Evolutionary conservation across 208 protist genomes (phyloP).

Genomic region (Leishmania tropica): DNA sequence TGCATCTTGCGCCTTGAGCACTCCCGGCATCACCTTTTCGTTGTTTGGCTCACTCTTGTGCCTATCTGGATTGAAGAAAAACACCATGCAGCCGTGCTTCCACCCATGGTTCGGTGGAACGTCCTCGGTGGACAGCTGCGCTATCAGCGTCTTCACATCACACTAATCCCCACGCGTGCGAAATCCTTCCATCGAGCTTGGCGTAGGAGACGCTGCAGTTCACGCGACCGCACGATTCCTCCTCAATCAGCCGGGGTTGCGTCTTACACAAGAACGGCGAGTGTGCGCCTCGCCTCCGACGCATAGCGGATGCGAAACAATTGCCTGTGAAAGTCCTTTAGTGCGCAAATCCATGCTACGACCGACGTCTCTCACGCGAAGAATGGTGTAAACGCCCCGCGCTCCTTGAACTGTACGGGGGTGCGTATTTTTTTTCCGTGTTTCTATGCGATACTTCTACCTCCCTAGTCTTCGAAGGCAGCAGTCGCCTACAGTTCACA

Average conservation of each 20-base stretch:
- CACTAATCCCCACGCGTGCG: constrained; percentile 70
- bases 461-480: neutral
- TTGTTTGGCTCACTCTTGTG: constrained; percentile 78
- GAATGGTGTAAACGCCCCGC: constrained; percentile 67
- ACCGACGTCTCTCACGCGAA: constrained; percentile 67
- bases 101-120: constrained; percentile 62
- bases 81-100: constrained; percentile 63
- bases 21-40: constrained; percentile 47
- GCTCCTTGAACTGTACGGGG: neutral
- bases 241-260: constrained; percentile 41
- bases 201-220: constrained; percentile 68
- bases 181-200: constrained; percentile 51
- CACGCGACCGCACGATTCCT: constrained; percentile 74
- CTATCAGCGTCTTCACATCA: constrained; percentile 55
- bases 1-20: constrained; percentile 43
- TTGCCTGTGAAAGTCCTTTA: constrained; percentile 52
- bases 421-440: neutral
- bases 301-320: constrained; percentile 62
- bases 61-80: constrained; percentile 68
- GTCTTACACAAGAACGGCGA: constrained; percentile 69
- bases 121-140: constrained; percentile 36
- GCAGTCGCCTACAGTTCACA: neutral
- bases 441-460: neutral
- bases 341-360: constrained; percentile 75
- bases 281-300: constrained; percentile 62